These are phyloP conservation scores for Cucumis cinereus DNA, from an alignment of 306 rosid species.

Conservation along the genomic window DNA sequence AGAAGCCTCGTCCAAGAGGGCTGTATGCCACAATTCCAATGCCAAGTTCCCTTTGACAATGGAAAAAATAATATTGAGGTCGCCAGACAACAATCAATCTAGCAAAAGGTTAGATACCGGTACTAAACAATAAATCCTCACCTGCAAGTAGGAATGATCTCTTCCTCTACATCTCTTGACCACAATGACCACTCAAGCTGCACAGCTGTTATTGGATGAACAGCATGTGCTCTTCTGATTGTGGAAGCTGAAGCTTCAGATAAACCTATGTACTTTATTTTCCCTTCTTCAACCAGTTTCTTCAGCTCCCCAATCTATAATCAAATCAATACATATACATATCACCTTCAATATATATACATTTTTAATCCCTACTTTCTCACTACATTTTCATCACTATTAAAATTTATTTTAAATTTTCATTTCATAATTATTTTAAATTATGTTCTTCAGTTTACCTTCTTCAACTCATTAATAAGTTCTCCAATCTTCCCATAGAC, in stretches of 20 bases:
- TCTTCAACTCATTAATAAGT: conserved; percentile 51
- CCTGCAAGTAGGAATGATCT: conserved; percentile 64
- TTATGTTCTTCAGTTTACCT: conserved; percentile 48
- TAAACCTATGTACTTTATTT: conserved; percentile 50
- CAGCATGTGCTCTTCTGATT: conserved; percentile 71
- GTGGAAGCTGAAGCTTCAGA: conserved; percentile 70
- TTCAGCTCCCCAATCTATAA: conserved; percentile 57
- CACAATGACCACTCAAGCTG: conserved; percentile 68
- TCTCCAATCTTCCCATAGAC: conserved; percentile 40
- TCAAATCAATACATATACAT: too few species aligned
- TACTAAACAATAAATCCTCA: conserved; percentile 4
- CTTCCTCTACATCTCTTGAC: conserved; percentile 57
- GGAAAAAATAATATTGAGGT: background rate
- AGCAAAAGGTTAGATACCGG: background rate
- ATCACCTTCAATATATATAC: too few species aligned
- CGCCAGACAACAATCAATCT: background rate
- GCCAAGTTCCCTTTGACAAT: conserved; percentile 39
- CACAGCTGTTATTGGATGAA: conserved; percentile 62
- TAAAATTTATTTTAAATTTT: too few species aligned
- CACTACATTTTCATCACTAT: too few species aligned
- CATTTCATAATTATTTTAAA: too few species aligned
- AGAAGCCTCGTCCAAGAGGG: conserved; percentile 60
- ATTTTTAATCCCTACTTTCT: too few species aligned
- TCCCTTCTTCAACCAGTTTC: conserved; percentile 53
- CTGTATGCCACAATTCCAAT: conserved; percentile 24